Evolutionary conservation across 179 eudicot genomes (phyloP).

Genomic region (Camellia oleifera): DNA sequence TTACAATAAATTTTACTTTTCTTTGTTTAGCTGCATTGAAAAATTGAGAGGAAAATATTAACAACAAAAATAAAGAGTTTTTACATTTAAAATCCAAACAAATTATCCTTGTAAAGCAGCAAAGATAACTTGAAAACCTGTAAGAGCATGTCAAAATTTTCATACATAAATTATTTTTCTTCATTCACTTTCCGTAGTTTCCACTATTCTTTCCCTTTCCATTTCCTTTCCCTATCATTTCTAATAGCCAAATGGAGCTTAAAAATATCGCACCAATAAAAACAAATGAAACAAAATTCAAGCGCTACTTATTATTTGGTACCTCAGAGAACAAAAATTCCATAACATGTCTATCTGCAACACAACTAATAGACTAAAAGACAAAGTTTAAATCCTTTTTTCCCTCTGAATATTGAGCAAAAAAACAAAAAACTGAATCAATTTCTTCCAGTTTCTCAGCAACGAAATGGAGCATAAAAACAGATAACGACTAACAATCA

Average conservation of each 20-base stretch:
- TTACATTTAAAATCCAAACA: neutral
- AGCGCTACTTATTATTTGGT: neutral
- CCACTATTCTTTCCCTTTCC: neutral
- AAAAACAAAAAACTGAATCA: neutral
- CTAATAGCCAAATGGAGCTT: neutral
- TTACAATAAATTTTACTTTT: neutral
- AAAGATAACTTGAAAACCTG: neutral
- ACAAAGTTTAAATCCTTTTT: neutral
- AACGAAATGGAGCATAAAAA: neutral
- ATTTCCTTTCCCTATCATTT: neutral
- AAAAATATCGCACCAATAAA: neutral
- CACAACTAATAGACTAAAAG: neutral
- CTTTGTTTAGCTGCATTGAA: neutral
- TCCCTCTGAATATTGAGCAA: neutral
- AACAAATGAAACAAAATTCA: neutral
- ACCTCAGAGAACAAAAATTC: neutral
- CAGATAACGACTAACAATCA: neutral
- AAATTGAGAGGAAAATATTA: neutral
- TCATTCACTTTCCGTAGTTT: neutral
- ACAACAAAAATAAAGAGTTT: neutral
- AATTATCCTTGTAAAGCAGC: neutral
- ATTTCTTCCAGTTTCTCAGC: neutral
- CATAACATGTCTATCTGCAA: neutral
- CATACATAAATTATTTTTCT: neutral
- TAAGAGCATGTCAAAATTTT: neutral